Conservation (phyloP, 371 early-diverging fungal genomes). For the Nematocida major region DNA sequence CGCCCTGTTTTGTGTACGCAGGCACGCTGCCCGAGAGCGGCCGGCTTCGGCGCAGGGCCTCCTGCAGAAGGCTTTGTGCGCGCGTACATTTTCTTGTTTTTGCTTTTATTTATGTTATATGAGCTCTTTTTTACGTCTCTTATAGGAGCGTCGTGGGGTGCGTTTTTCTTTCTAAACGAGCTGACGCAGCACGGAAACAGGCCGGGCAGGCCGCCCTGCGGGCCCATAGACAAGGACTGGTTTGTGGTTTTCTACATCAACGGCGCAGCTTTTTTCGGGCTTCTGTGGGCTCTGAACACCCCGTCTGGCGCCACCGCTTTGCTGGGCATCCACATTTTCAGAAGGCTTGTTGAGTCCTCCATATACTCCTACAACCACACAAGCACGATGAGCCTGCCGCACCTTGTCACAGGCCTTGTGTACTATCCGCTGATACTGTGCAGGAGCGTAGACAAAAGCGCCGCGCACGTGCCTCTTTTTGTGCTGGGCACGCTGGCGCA, state of each 20-base stretch:
- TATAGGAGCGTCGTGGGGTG: not conserved
- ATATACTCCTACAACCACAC: constrained; percentile 5
- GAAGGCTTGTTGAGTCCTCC: constrained; percentile 32
- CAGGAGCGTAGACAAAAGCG: not conserved
- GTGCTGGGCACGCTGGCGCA: not conserved
- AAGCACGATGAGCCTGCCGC: constrained; percentile 20
- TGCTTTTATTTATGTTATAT: constrained; percentile 23
- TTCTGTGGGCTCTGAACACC: not conserved
- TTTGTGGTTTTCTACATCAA: constrained; percentile 44
- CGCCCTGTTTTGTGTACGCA: too few species aligned
- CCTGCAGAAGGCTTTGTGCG: too few species aligned
- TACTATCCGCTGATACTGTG: constrained; percentile 36
- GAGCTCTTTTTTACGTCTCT: constrained; percentile 14
- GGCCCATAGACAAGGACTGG: constrained; percentile 18
- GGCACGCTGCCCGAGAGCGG: too few species aligned
- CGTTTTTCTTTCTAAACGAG: constrained; percentile 2
- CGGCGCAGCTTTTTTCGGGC: not conserved
- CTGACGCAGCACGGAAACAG: not conserved
- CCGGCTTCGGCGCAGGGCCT: too few species aligned
- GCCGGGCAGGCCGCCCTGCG: too few species aligned
- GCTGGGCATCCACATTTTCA: constrained; percentile 1
- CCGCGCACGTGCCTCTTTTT: not conserved
- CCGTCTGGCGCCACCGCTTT: not conserved
- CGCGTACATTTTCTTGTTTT: constrained; percentile 7
- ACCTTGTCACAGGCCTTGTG: not conserved